phyloP scores from a whole-genome alignment of 1,284 basidiomycete species.

The Waitea zeae region DNA sequence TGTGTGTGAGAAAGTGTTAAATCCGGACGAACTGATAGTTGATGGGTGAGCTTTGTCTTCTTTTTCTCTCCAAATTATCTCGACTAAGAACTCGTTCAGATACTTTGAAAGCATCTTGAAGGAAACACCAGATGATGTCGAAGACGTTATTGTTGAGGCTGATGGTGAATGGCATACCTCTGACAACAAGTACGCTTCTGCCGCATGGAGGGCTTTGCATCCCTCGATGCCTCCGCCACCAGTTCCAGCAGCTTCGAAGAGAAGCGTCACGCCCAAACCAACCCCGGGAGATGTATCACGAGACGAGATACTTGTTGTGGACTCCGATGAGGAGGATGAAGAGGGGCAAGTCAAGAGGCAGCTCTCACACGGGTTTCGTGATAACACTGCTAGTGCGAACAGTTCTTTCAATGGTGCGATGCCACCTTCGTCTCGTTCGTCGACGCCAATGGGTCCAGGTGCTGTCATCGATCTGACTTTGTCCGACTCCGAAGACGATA shows the following conservation, averaged over 20 bases:
- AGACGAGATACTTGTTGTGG: slow-evolving; percentile 55
- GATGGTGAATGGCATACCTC: slow-evolving; percentile 92
- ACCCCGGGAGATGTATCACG: no score
- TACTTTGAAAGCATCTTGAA: slow-evolving; percentile 76
- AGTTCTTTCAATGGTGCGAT: slow-evolving; percentile 11
- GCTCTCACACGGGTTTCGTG: slow-evolving; percentile 47
- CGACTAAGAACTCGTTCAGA: slow-evolving; percentile 29
- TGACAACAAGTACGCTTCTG: slow-evolving; percentile 71
- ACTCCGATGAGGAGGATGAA: slow-evolving; percentile 58
- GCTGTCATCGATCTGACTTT: slow-evolving; percentile 67
- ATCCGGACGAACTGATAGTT: slow-evolving; percentile 71
- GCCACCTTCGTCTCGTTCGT: slow-evolving; percentile 7
- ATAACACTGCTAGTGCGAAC: slow-evolving; percentile 17
- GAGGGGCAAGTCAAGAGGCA: slow-evolving; percentile 57
- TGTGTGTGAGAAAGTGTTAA: slow-evolving; percentile 75
- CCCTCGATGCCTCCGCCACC: slow-evolving; percentile 12
- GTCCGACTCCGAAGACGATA: slow-evolving; percentile 52
- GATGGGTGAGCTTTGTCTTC: slow-evolving; percentile 54
- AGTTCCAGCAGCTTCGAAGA: slow-evolving; percentile 13
- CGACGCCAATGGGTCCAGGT: slow-evolving; percentile 6
- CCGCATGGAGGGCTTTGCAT: slow-evolving; percentile 46
- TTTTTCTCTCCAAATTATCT: no score
- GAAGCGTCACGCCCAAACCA: slow-evolving; percentile 24
- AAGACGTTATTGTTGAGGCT: slow-evolving; percentile 87
- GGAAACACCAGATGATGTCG: slow-evolving; percentile 60